Evolutionary conservation across 192 early-diverging fungal species (phyloP).

Genomic region (Gamsiella multidivaricata): DNA sequence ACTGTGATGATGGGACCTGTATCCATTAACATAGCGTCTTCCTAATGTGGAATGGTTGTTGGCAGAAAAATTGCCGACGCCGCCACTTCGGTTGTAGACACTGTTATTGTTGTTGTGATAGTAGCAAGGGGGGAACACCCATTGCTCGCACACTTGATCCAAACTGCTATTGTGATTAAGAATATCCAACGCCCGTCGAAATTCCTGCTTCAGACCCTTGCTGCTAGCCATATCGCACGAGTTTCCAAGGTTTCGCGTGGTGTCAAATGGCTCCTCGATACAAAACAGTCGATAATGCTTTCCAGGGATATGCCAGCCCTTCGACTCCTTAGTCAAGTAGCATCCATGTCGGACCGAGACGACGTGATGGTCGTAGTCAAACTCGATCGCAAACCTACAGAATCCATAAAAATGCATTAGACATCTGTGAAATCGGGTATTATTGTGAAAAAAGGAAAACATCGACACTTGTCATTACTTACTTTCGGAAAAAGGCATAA

Average conservation of each 20-base stretch:
- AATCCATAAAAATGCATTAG: too few relatives aligned
- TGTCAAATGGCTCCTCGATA: conserved; percentile 94
- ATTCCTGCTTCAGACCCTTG: conserved; percentile 83
- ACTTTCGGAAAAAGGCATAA: conserved; percentile 85
- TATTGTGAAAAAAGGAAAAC: background rate
- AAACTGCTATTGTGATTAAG: conserved; percentile 63
- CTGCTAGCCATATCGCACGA: conserved; percentile 85
- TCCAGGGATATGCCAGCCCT: conserved; percentile 86
- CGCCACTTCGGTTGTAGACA: background rate
- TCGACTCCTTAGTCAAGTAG: conserved; percentile 81
- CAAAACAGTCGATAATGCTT: conserved; percentile 78
- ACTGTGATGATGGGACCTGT: background rate
- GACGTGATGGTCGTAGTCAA: conserved; percentile 83
- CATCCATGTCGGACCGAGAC: conserved; percentile 86
- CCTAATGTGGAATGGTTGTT: conserved; percentile 28
- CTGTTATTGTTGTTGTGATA: conserved; percentile 27
- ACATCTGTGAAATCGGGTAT: background rate
- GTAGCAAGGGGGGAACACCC: conserved; percentile 51
- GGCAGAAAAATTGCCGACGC: conserved; percentile 2
- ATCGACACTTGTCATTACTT: conserved; percentile 7
- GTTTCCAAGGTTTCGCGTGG: conserved; percentile 89
- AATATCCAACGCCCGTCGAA: conserved; percentile 76
- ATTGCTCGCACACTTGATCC: conserved; percentile 66
- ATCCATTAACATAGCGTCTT: conserved; percentile 28
- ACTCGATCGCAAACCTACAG: conserved; percentile 77